A percentile compares a stretch with the other conserved stretches of the same genome.
phyloP scores from a whole-genome alignment of 805 yeast species.

The Diddensiella transvaalensis region DNA sequence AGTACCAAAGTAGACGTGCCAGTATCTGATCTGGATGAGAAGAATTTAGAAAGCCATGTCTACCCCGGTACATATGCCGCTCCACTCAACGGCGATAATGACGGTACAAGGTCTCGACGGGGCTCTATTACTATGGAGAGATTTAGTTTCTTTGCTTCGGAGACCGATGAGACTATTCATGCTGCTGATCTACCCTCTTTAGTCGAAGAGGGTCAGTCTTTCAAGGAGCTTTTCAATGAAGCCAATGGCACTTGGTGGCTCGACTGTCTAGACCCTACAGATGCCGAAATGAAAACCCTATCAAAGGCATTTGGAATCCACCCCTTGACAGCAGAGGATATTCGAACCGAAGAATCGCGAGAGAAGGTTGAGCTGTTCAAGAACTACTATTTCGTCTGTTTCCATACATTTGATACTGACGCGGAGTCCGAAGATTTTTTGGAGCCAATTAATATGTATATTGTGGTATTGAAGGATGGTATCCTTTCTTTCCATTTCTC shows the following conservation, averaged over 20 bases:
- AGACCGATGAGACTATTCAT: constrained; percentile 81
- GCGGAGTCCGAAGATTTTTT: constrained; percentile 73
- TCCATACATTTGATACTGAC: constrained; percentile 93
- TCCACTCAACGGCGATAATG: not conserved
- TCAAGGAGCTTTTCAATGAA: constrained; percentile 64
- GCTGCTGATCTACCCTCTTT: constrained; percentile 82
- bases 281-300: constrained; percentile 85
- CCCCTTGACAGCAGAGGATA: constrained; percentile 97
- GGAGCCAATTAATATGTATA: constrained; percentile 59
- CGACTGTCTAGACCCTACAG: constrained; percentile 91
- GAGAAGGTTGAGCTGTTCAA: constrained; percentile 93
- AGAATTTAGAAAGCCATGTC: not conserved
- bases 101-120: not conserved
- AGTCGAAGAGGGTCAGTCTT: constrained; percentile 53
- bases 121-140: constrained; percentile 56
- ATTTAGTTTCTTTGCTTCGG: constrained; percentile 78
- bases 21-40: not conserved
- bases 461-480: constrained; percentile 60
- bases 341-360: constrained; percentile 92
- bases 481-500: constrained; percentile 57
- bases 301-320: constrained; percentile 95
- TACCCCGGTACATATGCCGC: constrained; percentile 4
- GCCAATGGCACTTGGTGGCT: constrained; percentile 92
- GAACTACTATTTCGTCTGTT: constrained; percentile 89
- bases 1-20: constrained; percentile 7